Evolutionary conservation across 192 early-diverging fungal genomes (phyloP).

Genomic region (Entomortierella lignicola): DNA sequence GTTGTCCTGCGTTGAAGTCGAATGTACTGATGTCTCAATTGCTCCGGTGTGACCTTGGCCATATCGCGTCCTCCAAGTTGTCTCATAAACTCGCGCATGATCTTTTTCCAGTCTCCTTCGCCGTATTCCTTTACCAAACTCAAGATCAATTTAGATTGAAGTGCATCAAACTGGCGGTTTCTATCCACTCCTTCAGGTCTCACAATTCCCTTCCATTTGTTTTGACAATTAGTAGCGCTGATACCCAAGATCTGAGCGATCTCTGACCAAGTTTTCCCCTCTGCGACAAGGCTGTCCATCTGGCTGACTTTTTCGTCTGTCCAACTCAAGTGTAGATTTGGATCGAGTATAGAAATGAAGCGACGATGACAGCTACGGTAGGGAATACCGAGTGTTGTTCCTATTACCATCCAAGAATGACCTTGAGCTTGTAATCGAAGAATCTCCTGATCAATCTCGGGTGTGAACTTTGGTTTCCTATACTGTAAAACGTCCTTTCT

Average conservation of each 20-base stretch:
- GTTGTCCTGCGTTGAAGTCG: slow-evolving; percentile 9
- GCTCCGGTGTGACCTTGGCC: slow-evolving; percentile 45
- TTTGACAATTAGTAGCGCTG: slow-evolving; percentile 14
- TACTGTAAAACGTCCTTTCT: not conserved
- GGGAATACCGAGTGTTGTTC: slow-evolving; percentile 18
- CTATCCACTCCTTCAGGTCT: slow-evolving; percentile 17
- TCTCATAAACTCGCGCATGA: slow-evolving; percentile 42
- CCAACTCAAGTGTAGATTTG: slow-evolving; percentile 12
- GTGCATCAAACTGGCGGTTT: slow-evolving; percentile 36
- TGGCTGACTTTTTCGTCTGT: not conserved
- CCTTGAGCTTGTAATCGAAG: slow-evolving; percentile 3
- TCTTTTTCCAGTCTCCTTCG: slow-evolving; percentile 36
- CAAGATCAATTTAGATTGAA: slow-evolving; percentile 38
- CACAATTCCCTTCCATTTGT: slow-evolving; percentile 21
- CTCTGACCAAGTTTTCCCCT: slow-evolving; percentile 34
- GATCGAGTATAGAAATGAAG: slow-evolving; percentile 10
- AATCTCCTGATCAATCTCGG: slow-evolving; percentile 30
- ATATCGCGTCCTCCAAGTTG: slow-evolving; percentile 38
- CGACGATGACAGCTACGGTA: slow-evolving; percentile 42
- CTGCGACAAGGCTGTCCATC: slow-evolving; percentile 19
- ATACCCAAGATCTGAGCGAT: slow-evolving; percentile 4
- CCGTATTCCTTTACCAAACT: slow-evolving; percentile 33
- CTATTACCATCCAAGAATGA: slow-evolving; percentile 31
- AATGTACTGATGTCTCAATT: slow-evolving; percentile 36
- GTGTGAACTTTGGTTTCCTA: slow-evolving; percentile 26